phyloP scores from a whole-genome alignment of 306 rosid species.

The Comarum palustre region DNA sequence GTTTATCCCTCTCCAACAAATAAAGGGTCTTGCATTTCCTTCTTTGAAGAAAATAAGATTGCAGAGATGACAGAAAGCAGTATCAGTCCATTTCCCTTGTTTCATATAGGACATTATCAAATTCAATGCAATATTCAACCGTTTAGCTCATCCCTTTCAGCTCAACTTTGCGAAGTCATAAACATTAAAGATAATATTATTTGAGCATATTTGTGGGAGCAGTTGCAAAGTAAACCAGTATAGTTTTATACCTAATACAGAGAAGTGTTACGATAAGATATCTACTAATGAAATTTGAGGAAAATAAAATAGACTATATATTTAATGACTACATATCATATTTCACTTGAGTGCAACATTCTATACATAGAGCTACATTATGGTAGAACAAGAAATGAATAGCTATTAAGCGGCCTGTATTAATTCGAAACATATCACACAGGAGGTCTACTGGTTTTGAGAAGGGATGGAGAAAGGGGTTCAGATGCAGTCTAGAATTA shows the following conservation, averaged over 20 bases:
- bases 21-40: background rate
- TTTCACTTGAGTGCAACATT: constrained; percentile 38
- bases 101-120: background rate
- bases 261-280: constrained; percentile 20
- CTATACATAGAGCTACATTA: constrained; percentile 60
- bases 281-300: constrained; percentile 28
- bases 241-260: background rate
- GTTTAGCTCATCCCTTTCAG: background rate
- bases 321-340: constrained; percentile 44
- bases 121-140: background rate
- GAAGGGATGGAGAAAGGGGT: constrained; percentile 25
- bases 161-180: background rate
- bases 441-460: constrained; percentile 36
- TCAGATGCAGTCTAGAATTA: constrained; percentile 26
- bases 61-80: background rate
- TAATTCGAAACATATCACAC: constrained; percentile 41
- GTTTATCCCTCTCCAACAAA: background rate
- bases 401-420: constrained; percentile 37
- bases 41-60: background rate
- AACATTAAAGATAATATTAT: background rate
- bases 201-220: background rate
- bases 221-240: background rate
- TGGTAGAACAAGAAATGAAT: constrained; percentile 34
- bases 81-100: background rate
- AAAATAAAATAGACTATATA: constrained; percentile 47